Conservation (phyloP, 495 filamentous ascomycete species). For the Clohesyomyces aquaticus region DNA sequence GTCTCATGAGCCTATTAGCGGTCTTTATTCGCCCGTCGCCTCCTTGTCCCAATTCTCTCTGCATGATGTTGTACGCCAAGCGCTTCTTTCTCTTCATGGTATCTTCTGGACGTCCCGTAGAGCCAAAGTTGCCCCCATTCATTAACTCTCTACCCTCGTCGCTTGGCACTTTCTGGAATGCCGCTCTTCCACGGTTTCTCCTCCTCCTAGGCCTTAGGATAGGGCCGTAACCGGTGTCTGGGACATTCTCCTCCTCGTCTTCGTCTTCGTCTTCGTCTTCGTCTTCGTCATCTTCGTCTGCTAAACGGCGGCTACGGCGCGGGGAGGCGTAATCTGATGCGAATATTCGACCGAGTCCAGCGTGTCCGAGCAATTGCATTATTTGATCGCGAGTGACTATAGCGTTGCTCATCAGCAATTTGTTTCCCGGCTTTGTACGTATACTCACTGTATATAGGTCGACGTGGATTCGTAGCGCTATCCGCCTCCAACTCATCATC, state of each 20-base stretch:
- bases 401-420: conserved; percentile 35
- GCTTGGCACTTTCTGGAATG: conserved; percentile 77
- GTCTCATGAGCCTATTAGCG: conserved; percentile 63
- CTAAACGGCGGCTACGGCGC: conserved; percentile 6
- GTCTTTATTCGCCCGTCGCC: conserved; percentile 56
- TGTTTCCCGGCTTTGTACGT: neutral
- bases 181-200: conserved; percentile 43
- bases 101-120: conserved; percentile 57
- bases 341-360: conserved; percentile 49
- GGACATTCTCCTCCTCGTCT: conserved; percentile 24
- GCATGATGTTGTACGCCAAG: conserved; percentile 69
- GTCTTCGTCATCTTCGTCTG: conserved; percentile 18
- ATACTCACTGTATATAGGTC: conserved; percentile 36
- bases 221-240: conserved; percentile 30
- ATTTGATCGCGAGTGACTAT: conserved; percentile 50
- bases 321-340: conserved; percentile 39
- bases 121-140: conserved; percentile 77
- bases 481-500: conserved; percentile 6
- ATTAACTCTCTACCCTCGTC: conserved; percentile 76
- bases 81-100: conserved; percentile 60
- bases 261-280: conserved; percentile 24
- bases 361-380: conserved; percentile 49
- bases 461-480: conserved; percentile 17
- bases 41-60: conserved; percentile 75
- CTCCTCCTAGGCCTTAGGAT: conserved; percentile 42